Conservation (phyloP, 2,329 filamentous ascomycete species). For the Elsinoe perseae region DNA sequence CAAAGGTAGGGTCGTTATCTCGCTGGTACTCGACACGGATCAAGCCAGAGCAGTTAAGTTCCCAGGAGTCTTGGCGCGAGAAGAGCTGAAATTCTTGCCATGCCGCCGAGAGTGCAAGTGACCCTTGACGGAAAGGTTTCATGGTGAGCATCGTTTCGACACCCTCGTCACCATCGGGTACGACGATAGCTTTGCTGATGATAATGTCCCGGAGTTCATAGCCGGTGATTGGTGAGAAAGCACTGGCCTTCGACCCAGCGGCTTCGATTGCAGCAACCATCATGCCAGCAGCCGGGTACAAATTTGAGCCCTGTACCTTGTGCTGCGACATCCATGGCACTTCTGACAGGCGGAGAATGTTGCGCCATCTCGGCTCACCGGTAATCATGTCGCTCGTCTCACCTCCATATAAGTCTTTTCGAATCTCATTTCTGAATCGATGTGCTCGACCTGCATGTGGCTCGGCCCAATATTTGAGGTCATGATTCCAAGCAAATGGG, state of each 20-base stretch:
- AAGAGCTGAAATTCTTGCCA: neutral
- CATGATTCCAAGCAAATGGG: conserved; percentile 20
- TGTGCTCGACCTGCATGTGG: conserved; percentile 14
- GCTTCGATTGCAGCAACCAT: conserved; percentile 22
- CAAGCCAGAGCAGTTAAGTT: neutral
- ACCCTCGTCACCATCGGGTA: neutral
- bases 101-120: neutral
- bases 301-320: conserved; percentile 24
- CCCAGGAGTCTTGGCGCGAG: neutral
- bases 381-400: conserved; percentile 12
- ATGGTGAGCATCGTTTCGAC: neutral
- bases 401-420: conserved; percentile 10
- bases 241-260: neutral
- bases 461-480: conserved; percentile 18
- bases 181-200: conserved; percentile 5
- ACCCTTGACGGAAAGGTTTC: neutral
- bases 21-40: neutral
- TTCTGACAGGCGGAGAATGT: conserved; percentile 24
- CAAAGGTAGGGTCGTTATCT: neutral
- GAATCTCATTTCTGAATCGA: conserved; percentile 11
- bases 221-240: neutral
- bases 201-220: conserved; percentile 10
- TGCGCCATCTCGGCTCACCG: conserved; percentile 24
- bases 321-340: conserved; percentile 31
- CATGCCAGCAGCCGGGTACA: conserved; percentile 29